Evolutionary conservation across 345 rosid species (phyloP).

Genomic region (Raphanus raphanistrum): DNA sequence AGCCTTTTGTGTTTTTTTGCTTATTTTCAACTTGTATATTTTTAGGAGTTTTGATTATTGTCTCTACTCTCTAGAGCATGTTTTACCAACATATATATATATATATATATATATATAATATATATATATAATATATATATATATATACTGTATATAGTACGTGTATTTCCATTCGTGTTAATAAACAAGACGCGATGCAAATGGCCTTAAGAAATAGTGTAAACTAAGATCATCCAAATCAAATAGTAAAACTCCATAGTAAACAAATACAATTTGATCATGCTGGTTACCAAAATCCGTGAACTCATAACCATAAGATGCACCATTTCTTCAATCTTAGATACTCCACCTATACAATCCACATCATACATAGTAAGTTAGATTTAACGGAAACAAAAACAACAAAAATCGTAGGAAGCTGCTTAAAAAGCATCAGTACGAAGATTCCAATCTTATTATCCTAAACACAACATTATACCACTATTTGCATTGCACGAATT

Average conservation of each 20-base stretch:
- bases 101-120: no score
- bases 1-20: no score
- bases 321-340: constrained; percentile 4
- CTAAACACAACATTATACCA: neutral
- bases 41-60: neutral
- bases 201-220: neutral
- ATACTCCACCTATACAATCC: constrained; percentile 8
- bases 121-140: no score
- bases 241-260: constrained; percentile 5
- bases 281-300: neutral
- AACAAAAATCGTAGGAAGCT: neutral
- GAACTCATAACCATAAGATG: neutral
- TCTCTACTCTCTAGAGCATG: no score
- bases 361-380: neutral
- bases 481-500: neutral
- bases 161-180: neutral
- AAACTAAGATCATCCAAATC: neutral
- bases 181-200: neutral
- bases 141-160: no score
- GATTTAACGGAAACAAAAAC: neutral
- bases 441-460: neutral
- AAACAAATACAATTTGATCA: neutral
- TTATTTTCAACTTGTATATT: neutral
- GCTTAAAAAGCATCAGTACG: neutral
- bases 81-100: no score